Percentiles rank a stretch among this genome's conserved stretches.
Conservation (phyloP, 108 stramenopile genomes). For the Parietichytrium sp. region DNA sequence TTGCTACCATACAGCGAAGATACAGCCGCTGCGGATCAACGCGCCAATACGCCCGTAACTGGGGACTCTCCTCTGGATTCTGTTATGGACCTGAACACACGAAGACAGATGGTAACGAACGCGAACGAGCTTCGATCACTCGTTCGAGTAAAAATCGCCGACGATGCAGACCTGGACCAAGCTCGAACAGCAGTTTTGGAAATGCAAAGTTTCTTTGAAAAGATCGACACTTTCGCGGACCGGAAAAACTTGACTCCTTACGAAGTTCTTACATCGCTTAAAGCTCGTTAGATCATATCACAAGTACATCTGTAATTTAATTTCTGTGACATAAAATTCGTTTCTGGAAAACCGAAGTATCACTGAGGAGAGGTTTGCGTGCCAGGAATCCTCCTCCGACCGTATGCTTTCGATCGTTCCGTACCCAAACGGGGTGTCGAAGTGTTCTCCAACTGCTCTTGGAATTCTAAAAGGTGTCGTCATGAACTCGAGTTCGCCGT, state of each 20-base stretch:
- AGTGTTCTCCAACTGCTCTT: no score
- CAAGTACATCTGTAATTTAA: no score
- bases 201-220: conserved; percentile 39
- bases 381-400: no score
- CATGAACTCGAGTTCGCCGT: no score
- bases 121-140: conserved; percentile 47
- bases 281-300: no score
- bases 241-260: neutral
- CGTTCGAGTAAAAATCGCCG: conserved; percentile 56
- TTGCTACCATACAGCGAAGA: conserved; percentile 55
- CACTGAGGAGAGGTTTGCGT: no score
- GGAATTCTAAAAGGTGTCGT: no score
- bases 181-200: conserved; percentile 41
- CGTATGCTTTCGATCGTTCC: no score
- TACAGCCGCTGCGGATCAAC: conserved; percentile 48
- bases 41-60: conserved; percentile 21
- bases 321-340: no score
- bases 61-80: neutral
- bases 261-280: neutral
- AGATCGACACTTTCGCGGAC: conserved; percentile 21
- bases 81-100: neutral
- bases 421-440: no score
- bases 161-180: conserved; percentile 50
- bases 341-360: no score
- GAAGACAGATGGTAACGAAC: conserved; percentile 42